Evolutionary conservation across 441 rosid genomes (phyloP), one percentile per base, ranked within the genome.

Genomic region (Aquilaria agallochum): DNA sequence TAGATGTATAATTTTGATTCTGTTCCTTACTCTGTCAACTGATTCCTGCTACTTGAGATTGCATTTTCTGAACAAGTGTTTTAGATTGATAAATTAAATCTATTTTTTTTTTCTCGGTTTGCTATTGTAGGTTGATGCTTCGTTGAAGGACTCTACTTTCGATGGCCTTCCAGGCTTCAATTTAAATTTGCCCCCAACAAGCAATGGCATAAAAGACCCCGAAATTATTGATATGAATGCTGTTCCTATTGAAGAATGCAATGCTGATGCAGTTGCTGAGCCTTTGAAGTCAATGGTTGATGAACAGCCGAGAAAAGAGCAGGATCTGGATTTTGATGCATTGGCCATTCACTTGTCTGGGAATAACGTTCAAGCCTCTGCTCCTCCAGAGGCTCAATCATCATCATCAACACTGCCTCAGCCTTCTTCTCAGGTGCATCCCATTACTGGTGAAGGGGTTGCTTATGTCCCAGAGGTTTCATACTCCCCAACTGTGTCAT

Each of bases 181-280:
- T 83, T 65, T 92, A 83, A 92, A 92, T 71, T 74, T 78, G 68
- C 84, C 90, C n/a, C 89, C 90, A 57, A 85, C 75, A 27, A 75
- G 57, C 59, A n/a, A 12, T 42, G 69, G 55, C 33, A 33, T 78
- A 11, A 81, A 68, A 42, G 64, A 9, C 42, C 63, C 68, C 15
- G 63, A 72, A 47, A 66, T 73, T 50, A 61, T 76, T 53, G 80
- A 78, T 58, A 58, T 72, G 69, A 74, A 68, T 71, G 62, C 50
- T 55, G 76, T 72, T 58, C 77, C 85, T 61, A 71, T 49, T 63
- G 63, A 46, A 58, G 85, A 72, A 49, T 20, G 53, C 69, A 44
- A 32, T 65, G 11, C 68, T 58, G 30, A 50, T 55, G 14, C 60
- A 11, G 64, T 33, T 4, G 0, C 68, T 14, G 63, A 47, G 42